Base-by-base conservation (phyloP, 495 filamentous ascomycete genomes). In the Penicillium antarcticum region DNA sequence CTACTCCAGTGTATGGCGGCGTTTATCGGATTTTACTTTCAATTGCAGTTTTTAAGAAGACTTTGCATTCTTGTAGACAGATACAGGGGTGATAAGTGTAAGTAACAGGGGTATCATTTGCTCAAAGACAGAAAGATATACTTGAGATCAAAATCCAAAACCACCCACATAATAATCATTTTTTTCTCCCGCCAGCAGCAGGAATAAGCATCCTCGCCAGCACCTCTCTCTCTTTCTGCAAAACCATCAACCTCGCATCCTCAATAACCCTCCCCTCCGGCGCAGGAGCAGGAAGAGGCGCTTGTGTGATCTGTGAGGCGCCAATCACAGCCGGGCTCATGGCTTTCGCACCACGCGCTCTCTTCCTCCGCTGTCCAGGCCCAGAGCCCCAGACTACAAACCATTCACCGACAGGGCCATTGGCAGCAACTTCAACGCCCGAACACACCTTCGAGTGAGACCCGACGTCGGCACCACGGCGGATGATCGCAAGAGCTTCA, bases 201-300 rank as follows among this genome's bases (percentile, higher is more conserved):
- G 61, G 58, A 35, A 66, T 61, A 52, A 77, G 63, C 65, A 77
- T 66, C 51, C 58, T 64, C 29, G 51, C 63, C 34, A 77, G 40
- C 1, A 66, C 65, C 56, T 75, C 71, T 51, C 74, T 67, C 63
- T 77, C 74, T 58, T 63, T 74, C 51, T 69, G 55, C 46, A 77
- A 58, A 23, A 70, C 72, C 61, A 73, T 60, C 62, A 77, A 58
- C 53, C 74, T 65, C 48, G 74, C 74, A 63, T 75, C 74, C 55
- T 77, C 74, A 56, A 75, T 66, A 10, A 67, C 51, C 51, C 64
- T 68, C 5, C 67, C 69, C 45, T 67, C 65, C 32, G 65, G 56
- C 38, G 56, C 60, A 38, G 59, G 49, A 34, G 52, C 57, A 9
- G 58, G 55, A 19, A 53, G 49, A 56, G 63, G 51, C 19, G 36